Evolutionary conservation across 495 filamentous ascomycete species (phyloP), one percentile per base, ranked within the genome.

Genomic region (Parachaetomium inaequale): DNA sequence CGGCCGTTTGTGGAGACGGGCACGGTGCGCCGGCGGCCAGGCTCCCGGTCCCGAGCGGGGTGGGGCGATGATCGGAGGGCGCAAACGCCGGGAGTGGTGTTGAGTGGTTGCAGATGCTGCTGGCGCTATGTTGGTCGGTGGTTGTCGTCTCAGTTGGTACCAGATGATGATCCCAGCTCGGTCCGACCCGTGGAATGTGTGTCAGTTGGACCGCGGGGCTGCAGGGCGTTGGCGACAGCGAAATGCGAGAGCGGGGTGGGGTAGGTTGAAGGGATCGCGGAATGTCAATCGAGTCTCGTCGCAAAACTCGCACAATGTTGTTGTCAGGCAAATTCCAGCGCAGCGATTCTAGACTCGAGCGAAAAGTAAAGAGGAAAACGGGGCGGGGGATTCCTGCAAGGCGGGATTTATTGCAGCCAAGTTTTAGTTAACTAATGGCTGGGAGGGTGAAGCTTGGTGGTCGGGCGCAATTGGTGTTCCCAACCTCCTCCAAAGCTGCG

Each of bases 401-500:
- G 65, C 63, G 63, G 62, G 62, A 67, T 61, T 64, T 59, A 67
- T 65, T 61, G 64, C 52, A 47, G 40, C 45, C 51, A 40, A 65
- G 63, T 63, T 43, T 58, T 50, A 61, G 63, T 62, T 52, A n/a
- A n/a, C n/a, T n/a, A 32, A 59, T 63, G 55, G 63, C 54, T 50
- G 61, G 51, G 15, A 32, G 19, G 38, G 50, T 34, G 59, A 63
- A 45, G 38, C 38, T 62, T 50, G 63, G 61, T 67, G 64, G 66
- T 67, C 67, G 68, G 63, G 68, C 57, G 36, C 61, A 63, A 57
- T 61, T 58, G 57, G 38, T 63, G 62, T 64, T 57, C 69, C 71
- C 71, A 73, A 68, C 71, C 71, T 66, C 71, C 71, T 63, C 68
- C 23, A 40, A 64, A 62, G 51, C 52, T 63, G 62, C n/a, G 50